phyloP scores from a whole-genome alignment of 2,329 filamentous ascomycete genomes.

The Calonectria pauciramosa region DNA sequence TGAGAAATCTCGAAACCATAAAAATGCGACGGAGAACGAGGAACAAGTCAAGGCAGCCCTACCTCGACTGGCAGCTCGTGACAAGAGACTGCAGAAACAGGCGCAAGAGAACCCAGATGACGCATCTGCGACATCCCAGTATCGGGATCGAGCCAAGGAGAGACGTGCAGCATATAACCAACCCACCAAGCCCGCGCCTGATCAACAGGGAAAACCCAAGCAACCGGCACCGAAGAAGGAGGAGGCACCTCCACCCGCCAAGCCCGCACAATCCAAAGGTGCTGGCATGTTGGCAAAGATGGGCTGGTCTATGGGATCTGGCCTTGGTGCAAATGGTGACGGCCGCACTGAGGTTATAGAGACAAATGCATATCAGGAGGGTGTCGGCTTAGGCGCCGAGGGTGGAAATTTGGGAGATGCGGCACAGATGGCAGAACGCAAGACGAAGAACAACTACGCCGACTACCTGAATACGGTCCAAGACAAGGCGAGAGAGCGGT shows the following conservation, averaged over 20 bases:
- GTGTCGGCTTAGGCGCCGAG: slow-evolving; percentile 78
- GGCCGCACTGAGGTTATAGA: slow-evolving; percentile 75
- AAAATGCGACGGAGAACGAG: slow-evolving; percentile 55
- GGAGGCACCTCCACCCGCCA: slow-evolving; percentile 34
- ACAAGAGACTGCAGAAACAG: slow-evolving; percentile 54
- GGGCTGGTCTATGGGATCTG: slow-evolving; percentile 77
- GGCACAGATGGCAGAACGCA: slow-evolving; percentile 71
- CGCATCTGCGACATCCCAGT: slow-evolving; percentile 54
- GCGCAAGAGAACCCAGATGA: slow-evolving; percentile 41
- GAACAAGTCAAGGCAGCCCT: slow-evolving; percentile 64
- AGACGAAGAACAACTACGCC: slow-evolving; percentile 71
- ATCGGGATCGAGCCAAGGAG: slow-evolving; percentile 78
- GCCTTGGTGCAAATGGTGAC: slow-evolving; percentile 73
- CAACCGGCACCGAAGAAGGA: slow-evolving; percentile 34
- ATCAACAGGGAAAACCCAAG: slow-evolving; percentile 54
- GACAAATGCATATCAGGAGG: slow-evolving; percentile 75
- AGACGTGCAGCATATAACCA: slow-evolving; percentile 74
- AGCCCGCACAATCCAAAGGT: slow-evolving; percentile 69
- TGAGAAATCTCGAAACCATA: slow-evolving; percentile 59
- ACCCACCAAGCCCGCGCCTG: slow-evolving; percentile 63
- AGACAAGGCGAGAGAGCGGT: slow-evolving; percentile 76
- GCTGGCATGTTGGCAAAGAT: slow-evolving; percentile 79
- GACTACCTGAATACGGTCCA: slow-evolving; percentile 76
- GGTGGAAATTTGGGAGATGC: slow-evolving; percentile 80
- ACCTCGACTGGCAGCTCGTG: slow-evolving; percentile 54